Percentiles rank a stretch among this genome's conserved stretches.
Conservation (phyloP, 192 early-diverging fungal genomes). For the Chytriomyces sp. region DNA sequence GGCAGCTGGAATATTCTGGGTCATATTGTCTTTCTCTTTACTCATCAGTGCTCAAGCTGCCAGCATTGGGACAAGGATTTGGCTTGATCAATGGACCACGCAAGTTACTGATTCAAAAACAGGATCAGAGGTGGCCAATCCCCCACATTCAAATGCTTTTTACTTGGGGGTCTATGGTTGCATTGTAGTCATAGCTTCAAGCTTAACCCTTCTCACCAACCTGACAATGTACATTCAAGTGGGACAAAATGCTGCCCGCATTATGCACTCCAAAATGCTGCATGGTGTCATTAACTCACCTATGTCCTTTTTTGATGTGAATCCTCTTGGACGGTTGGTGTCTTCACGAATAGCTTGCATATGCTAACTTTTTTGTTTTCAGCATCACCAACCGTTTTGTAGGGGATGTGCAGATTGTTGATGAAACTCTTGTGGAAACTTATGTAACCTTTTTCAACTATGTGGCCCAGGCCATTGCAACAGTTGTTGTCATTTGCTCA, state of each 20-base stretch:
- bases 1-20: constrained; percentile 61
- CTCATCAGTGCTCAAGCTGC: constrained; percentile 19
- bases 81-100: constrained; percentile 25
- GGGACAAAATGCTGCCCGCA: constrained; percentile 16
- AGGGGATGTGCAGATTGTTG: constrained; percentile 68
- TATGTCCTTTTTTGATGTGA: constrained; percentile 59
- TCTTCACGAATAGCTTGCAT: background rate
- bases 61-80: constrained; percentile 13
- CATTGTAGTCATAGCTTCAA: constrained; percentile 39
- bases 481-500: constrained; percentile 57
- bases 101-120: background rate
- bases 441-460: constrained; percentile 23
- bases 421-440: constrained; percentile 49
- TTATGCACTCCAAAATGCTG: constrained; percentile 34
- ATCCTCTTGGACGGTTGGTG: constrained; percentile 47
- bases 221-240: constrained; percentile 26
- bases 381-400: constrained; percentile 83
- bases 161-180: constrained; percentile 62
- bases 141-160: constrained; percentile 40
- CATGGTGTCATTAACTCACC: constrained; percentile 44
- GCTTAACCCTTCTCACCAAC: background rate
- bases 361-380: background rate
- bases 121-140: background rate
- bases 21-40: constrained; percentile 51
- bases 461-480: constrained; percentile 46